Base-by-base conservation (phyloP, 345 rosid species). In the Dipteronia dyeriana region DNA sequence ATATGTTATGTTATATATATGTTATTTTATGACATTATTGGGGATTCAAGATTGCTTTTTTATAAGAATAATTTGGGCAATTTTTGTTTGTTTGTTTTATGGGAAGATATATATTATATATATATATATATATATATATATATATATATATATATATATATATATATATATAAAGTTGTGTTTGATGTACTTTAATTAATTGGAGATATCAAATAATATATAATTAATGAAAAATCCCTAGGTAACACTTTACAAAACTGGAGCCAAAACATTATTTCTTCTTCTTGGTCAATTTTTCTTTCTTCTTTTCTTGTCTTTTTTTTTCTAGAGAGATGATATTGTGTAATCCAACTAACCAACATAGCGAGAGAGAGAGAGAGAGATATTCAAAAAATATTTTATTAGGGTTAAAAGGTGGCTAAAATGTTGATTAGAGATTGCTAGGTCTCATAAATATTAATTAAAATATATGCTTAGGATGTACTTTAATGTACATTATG, bases 401-500 rank as follows among this genome's bases (percentile, higher is more conserved):
- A 39, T 22, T 38, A 20, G 53, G 22, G 12, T 2, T 57, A 13
- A 38, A 59, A 57, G 66, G 49, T 72, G 57, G 76, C 67, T 56
- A 69, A 23, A 12, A 14, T 31, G 22, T 13, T 16, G 12, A 34
- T 66, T 9, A 6, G 19, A 38, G 25, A 7, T 31, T 31, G 20
- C 41, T 59, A 49, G 23, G 6, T 43, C 25, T 11, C 14, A 31
- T 43, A 43, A 45, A 11, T 14, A 22, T 67, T 45, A 49, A 68
- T 10, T 23, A 41, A 43, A 41, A 11, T 38, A 34, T 0, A 13
- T 12, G 19, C 20, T n/a, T 41, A n/a, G 53, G 7, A 14, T 67
- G 70, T 67, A 41, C 70, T 67, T 67, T 67, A 67, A 67, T 67
- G 70, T 67, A 41, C 70, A 14, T 10, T 41, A 38, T 39, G 53